These are phyloP conservation scores for Cyclospora cayetanensis DNA, from an alignment of 169 alveolate species.

Conservation along the genomic window DNA sequence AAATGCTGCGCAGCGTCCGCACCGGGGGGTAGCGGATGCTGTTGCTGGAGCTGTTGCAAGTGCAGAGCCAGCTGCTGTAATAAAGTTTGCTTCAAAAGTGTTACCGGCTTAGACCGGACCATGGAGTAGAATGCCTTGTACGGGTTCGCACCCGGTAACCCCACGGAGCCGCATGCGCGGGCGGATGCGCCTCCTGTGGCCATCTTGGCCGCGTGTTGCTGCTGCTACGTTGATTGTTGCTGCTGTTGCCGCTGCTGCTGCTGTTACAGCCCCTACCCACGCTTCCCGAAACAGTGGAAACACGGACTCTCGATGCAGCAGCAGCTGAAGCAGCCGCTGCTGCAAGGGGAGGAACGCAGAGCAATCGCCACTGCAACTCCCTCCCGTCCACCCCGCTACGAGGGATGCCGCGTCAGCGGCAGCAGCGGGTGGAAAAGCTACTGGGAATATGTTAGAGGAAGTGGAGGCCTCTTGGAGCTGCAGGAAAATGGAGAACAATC, in stretches of 20 bases:
- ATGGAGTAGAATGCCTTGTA: background rate
- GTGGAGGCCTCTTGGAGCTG: too few relatives aligned
- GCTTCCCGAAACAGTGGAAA: background rate
- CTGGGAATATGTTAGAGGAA: too few relatives aligned
- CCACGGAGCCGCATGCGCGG: background rate
- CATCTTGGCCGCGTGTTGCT: background rate
- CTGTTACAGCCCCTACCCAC: background rate
- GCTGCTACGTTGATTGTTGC: slow-evolving; percentile 1
- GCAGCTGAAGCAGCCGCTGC: background rate
- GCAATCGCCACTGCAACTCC: too few relatives aligned
- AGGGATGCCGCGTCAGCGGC: background rate
- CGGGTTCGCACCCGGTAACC: slow-evolving; percentile 3
- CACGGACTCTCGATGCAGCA: background rate
- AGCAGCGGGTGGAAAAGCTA: background rate
- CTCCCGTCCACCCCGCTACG: background rate
- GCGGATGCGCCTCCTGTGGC: background rate
- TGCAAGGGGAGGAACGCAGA: too few relatives aligned
- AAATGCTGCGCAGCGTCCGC: background rate
- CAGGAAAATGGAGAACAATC: too few relatives aligned
- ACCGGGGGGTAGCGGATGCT: background rate
- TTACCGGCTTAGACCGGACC: slow-evolving; percentile 19
- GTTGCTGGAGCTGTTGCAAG: slow-evolving; percentile 11
- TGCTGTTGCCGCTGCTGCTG: slow-evolving; percentile 11
- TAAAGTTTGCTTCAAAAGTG: background rate
- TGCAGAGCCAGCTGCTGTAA: background rate